Evolutionary conservation across 805 yeast genomes (phyloP).

Genomic region (Yamadazyma takamatsuzukensis): DNA sequence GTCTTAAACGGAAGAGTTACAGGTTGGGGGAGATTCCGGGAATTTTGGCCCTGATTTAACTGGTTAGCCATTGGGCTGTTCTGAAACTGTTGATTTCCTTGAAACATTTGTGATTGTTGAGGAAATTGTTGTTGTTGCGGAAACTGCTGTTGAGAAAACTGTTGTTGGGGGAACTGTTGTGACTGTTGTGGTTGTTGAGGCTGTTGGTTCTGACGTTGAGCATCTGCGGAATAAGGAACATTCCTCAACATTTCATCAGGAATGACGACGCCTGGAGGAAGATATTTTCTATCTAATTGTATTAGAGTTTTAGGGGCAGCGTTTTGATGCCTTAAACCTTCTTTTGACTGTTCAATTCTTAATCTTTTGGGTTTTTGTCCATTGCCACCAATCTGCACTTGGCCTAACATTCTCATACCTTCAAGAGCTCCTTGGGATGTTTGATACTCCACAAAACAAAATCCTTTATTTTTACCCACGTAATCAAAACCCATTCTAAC

Average conservation of each 20-base stretch:
- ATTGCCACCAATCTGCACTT: constrained; percentile 34
- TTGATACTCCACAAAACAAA: constrained; percentile 59
- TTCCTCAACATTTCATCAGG: constrained; percentile 44
- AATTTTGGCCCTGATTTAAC: constrained; percentile 6
- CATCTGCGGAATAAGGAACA: constrained; percentile 3
- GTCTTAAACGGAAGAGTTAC: constrained; percentile 42
- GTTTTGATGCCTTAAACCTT: constrained; percentile 43
- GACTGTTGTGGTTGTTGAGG: not conserved
- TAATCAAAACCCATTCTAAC: constrained; percentile 60
- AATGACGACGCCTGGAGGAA: constrained; percentile 56
- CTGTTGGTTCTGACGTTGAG: not conserved
- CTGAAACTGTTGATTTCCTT: not conserved
- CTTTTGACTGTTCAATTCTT: constrained; percentile 59
- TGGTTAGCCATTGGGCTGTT: constrained; percentile 1
- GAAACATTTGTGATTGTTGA: constrained; percentile 2
- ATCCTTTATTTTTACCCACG: constrained; percentile 62
- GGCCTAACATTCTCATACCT: constrained; percentile 44
- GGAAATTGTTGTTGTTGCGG: no score
- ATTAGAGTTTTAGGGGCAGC: constrained; percentile 41
- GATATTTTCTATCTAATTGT: constrained; percentile 38
- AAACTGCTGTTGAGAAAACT: no score
- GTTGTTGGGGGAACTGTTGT: not conserved
- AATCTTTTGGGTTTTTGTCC: constrained; percentile 42
- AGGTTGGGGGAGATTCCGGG: constrained; percentile 43
- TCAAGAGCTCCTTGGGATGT: constrained; percentile 48